Evolutionary conservation across 1,139 yeast genomes (phyloP).

Genomic region (Debaryomycetaceae sp.): DNA sequence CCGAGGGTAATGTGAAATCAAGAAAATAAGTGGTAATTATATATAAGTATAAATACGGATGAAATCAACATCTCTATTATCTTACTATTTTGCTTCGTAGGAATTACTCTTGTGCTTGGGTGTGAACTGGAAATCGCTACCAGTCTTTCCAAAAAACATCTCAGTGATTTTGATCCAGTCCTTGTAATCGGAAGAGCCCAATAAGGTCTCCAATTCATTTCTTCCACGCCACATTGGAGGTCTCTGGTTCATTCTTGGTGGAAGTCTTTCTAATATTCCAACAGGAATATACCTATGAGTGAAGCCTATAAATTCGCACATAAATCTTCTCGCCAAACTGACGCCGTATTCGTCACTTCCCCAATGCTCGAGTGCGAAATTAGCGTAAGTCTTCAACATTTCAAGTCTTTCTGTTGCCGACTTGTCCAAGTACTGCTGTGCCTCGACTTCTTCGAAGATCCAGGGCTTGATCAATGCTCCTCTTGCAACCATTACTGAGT

Average conservation of each 20-base stretch:
- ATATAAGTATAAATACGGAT: not conserved
- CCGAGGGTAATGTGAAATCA: slow-evolving; percentile 6
- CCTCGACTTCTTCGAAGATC: slow-evolving; percentile 94
- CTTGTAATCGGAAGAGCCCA: slow-evolving; percentile 78
- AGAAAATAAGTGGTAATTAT: slow-evolving; percentile 3
- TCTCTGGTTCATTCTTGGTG: slow-evolving; percentile 87
- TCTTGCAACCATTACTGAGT: slow-evolving; percentile 95
- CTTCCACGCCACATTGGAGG: slow-evolving; percentile 96
- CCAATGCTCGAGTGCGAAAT: slow-evolving; percentile 93
- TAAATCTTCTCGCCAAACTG: slow-evolving; percentile 78
- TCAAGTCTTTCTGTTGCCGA: slow-evolving; percentile 85
- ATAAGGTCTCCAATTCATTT: slow-evolving; percentile 83
- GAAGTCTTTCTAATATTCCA: slow-evolving; percentile 84
- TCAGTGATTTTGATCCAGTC: slow-evolving; percentile 99
- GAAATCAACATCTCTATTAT: slow-evolving; percentile 1
- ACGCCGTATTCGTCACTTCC: slow-evolving; percentile 96
- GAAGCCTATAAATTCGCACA: slow-evolving; percentile 93
- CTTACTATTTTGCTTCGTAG: slow-evolving; percentile 36
- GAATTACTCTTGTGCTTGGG: slow-evolving; percentile 96
- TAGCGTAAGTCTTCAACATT: slow-evolving; percentile 62
- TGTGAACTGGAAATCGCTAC: slow-evolving; percentile 68
- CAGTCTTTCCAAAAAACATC: slow-evolving; percentile 87
- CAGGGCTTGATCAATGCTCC: slow-evolving; percentile 98
- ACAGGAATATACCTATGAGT: slow-evolving; percentile 93
- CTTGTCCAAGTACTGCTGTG: slow-evolving; percentile 87